A percentile compares a stretch with the other conserved stretches of the same genome.
These are phyloP conservation scores for Colletotrichum sp. DNA, from an alignment of 2,329 filamentous ascomycete genomes.

Conservation along the genomic window DNA sequence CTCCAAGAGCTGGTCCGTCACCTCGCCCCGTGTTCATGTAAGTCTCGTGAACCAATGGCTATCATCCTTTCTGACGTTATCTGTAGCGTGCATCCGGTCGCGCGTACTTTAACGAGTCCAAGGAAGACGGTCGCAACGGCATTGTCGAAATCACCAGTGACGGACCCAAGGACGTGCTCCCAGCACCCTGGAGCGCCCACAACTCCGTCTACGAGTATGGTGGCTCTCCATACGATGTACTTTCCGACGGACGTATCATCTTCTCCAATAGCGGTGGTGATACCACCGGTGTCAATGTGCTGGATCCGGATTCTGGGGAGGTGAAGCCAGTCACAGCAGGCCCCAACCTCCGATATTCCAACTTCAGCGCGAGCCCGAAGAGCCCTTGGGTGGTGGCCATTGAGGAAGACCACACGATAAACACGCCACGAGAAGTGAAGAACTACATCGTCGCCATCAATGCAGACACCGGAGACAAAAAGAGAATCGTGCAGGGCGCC, in stretches of 20 bases:
- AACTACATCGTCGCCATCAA: slow-evolving; percentile 47
- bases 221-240: slow-evolving; percentile 47
- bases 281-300: slow-evolving; percentile 45
- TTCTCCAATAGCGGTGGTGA: slow-evolving; percentile 44
- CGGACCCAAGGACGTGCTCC: slow-evolving; percentile 44
- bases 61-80: background rate
- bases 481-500: slow-evolving; percentile 43
- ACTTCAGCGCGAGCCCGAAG: slow-evolving; percentile 47
- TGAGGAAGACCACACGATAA: slow-evolving; percentile 53
- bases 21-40: slow-evolving; percentile 41
- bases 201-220: slow-evolving; percentile 60
- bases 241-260: slow-evolving; percentile 44
- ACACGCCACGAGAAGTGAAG: slow-evolving; percentile 34
- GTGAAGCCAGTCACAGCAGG: slow-evolving; percentile 36
- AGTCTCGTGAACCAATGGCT: background rate
- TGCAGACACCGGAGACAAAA: slow-evolving; percentile 42
- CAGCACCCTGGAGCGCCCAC: slow-evolving; percentile 44
- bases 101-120: slow-evolving; percentile 42
- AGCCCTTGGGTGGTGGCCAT: slow-evolving; percentile 52
- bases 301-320: slow-evolving; percentile 41
- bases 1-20: slow-evolving; percentile 36
- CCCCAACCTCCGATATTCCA: slow-evolving; percentile 45
- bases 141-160: slow-evolving; percentile 47
- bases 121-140: slow-evolving; percentile 43
- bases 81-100: slow-evolving; percentile 31